These are phyloP conservation scores for Naganishia liquefaciens DNA, from an alignment of 1,284 basidiomycete species.

Conservation along the genomic window DNA sequence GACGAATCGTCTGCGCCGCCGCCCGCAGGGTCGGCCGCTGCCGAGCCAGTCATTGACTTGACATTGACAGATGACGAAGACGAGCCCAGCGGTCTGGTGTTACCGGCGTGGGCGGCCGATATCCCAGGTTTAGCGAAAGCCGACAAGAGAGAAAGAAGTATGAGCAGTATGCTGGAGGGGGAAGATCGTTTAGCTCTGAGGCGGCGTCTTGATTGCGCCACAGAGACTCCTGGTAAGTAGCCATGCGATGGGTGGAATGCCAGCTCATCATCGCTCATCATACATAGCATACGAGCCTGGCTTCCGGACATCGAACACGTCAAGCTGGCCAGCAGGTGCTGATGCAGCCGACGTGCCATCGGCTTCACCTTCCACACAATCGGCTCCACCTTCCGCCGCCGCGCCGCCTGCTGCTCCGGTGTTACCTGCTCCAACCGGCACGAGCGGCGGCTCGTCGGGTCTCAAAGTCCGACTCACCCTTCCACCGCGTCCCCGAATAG, in stretches of 20 bases:
- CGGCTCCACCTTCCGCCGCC: not conserved
- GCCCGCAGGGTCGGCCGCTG: not conserved
- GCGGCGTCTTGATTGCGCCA: not conserved
- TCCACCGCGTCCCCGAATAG: conserved; percentile 19
- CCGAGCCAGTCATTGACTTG: conserved; percentile 23
- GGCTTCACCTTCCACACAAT: not conserved
- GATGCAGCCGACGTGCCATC: not conserved
- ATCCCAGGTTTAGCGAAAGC: conserved; percentile 19
- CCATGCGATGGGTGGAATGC: not conserved
- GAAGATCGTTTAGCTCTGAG: conserved; percentile 13
- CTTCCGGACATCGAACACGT: not conserved
- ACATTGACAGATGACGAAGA: conserved; percentile 24
- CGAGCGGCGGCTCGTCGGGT: not conserved
- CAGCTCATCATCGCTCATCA: not conserved
- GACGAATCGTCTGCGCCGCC: not conserved
- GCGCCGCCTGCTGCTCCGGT: not conserved
- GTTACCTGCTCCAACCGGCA: not conserved
- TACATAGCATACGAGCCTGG: conserved; percentile 13
- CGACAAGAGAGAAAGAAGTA: conserved; percentile 27
- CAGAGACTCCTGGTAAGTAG: conserved; percentile 10
- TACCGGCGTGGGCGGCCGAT: conserved; percentile 22
- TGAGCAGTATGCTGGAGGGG: conserved; percentile 23
- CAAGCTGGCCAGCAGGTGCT: no score
- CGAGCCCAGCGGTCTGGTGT: not conserved
- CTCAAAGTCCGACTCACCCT: conserved; percentile 11